Evolutionary conservation across 1,284 basidiomycete genomes (phyloP), one percentile per base, ranked within the genome.

Genomic region (Pascua guehoae): DNA sequence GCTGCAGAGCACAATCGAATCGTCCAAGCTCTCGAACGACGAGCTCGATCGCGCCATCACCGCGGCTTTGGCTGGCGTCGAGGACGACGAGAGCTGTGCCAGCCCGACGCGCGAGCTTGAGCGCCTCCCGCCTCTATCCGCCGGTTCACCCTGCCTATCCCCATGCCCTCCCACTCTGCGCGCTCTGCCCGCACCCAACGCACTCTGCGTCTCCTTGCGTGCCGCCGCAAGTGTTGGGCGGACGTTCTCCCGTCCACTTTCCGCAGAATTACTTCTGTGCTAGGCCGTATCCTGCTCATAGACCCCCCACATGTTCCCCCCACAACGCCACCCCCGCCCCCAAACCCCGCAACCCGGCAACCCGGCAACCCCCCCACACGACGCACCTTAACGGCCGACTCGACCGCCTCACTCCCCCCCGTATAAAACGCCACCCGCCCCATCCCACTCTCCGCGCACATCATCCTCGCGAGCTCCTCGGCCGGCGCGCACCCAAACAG

Each of bases 11-110:
- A 88, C 89, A 32, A 88, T 97, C 61, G 94, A 98, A 70, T 89
- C 88, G 71, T 83, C 98, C 69, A 94, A 95, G 81, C 88, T 90
- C 69, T 89, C 96, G 64, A 97, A 98, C 71, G 96, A 98, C 74
- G 96, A 98, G 76, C 85, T 98, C 54, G 98, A 98, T 85, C 91
- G 93, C 45, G 92, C 94, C 14, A 94, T 99, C 70, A 91, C 91
- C 50, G 90, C 94, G 54, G 95, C 95, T 32, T 93, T 94, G 56
- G 91, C 93, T 58, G 94, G 94, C 54, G 92, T 95, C 69, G 91
- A 94, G 73, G 93, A 94, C 56, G 92, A 94, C 53, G 95, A 92
- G 83, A 92, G 91, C 76, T 84, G 98, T 47, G 94, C 92, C 51
- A 90, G 94, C 79, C 92, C 91, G 67, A 92, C 94, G 8, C 89